Evolutionary conservation across 139 green algal genomes (phyloP), one percentile per base, ranked within the genome.

Genomic region (Coelastrella sp.): DNA sequence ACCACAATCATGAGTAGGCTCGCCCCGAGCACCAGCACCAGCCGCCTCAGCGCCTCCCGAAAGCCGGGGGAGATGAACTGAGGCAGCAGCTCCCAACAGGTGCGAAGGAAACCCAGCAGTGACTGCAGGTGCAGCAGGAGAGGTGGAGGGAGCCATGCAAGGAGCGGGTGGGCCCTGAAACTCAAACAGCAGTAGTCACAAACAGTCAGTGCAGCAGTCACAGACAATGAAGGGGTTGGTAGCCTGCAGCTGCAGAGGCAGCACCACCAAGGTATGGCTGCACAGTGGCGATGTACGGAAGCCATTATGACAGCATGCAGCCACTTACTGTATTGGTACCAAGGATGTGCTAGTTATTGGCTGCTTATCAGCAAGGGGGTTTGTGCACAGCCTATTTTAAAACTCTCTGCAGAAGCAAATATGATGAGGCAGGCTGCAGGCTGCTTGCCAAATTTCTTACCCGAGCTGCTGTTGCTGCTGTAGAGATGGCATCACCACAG

Each of bases 1-100:
- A 91, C 70, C 22, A 88, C 72, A 11, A 91, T 79, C 70, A 88
- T 82, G 6, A 58, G 80, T 24, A 88, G 24, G 70, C 88, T 91
- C 11, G 70, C 88, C 4, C 61, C 88, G n/a, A 91, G 88, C 70
- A 91, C 88, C 80, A 91, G 72, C 17, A 12, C 80, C 70, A 87
- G 49, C 76, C 80, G 68, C 72, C 70, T 58, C 70, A 88, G 24
- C 4, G 88, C 88, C 80, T 88, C 68, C 6, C 61, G 35, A 0
- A 88, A 35, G 65, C n/a, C 60, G 11, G 88, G 88, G 4, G 70
- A 49, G 9, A 56, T 12, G 25, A 91, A 91, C 68, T 91, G 20
- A 6, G 63, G 81, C 25, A 88, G 88, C 57, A 91, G 65, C 19
- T n/a, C 58, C 78, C 57, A 66, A 80, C 88, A 91, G 12, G 88